Conservation (phyloP, 106 monocot genomes). For the Alisma plantagoaquatica region DNA sequence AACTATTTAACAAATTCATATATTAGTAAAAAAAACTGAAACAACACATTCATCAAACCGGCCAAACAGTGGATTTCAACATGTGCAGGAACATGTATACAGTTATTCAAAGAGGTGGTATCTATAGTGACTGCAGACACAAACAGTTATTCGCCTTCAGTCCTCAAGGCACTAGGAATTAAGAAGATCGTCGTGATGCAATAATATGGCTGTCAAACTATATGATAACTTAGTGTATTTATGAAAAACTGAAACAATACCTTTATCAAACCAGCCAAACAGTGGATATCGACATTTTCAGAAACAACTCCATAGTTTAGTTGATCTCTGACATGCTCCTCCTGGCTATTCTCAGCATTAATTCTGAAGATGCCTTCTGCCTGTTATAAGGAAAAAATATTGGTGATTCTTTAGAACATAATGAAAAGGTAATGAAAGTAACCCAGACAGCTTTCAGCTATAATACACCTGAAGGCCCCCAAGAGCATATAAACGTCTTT, state of each 20-base stretch:
- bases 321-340: conserved; percentile 23
- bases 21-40: neutral
- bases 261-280: conserved; percentile 30
- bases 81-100: conserved; percentile 10
- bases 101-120: too few relatives aligned
- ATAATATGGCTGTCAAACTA: too few relatives aligned
- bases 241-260: conserved; percentile 1
- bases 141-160: too few relatives aligned
- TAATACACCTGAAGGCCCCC: conserved; percentile 18
- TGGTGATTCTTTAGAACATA: neutral
- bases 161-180: too few relatives aligned
- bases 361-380: conserved; percentile 29
- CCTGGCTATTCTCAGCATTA: conserved; percentile 18
- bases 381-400: neutral
- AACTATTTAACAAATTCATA: too few relatives aligned
- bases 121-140: too few relatives aligned
- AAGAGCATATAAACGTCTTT: conserved; percentile 14
- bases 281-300: conserved; percentile 17
- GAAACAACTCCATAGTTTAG: conserved; percentile 16
- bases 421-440: neutral
- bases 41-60: conserved; percentile 22
- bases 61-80: conserved; percentile 26
- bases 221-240: too few relatives aligned
- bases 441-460: neutral
- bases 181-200: too few relatives aligned